Evolutionary conservation across 2,329 filamentous ascomycete species (phyloP), one percentile per base, ranked within the genome.

Genomic region (Didymella pinodella): DNA sequence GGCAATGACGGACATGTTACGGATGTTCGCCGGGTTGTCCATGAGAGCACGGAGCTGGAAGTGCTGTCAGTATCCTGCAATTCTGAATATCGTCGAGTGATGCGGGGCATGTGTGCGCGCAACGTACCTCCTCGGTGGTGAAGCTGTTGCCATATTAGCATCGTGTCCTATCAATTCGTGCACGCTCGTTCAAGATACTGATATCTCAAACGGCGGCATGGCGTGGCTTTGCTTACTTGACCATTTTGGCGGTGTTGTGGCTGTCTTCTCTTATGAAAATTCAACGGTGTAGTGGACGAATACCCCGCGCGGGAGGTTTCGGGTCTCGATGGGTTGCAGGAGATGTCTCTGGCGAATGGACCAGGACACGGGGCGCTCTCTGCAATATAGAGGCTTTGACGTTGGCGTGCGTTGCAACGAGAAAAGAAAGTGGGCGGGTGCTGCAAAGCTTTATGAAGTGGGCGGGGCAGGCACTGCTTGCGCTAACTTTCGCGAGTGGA

Each of bases 1-100:
- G 82, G 95, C 95, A 92, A 98, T 98, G 82, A 99, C 95, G 85
- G 93, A 97, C 94, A 97, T 98, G 89, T 98, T 98, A 79, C 87
- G 85, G 82, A 89, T 88, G 82, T 88, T 89, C 77, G 81, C 81
- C 68, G 90, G 88, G 84, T 89, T 89, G 88, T 92, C 90, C 90
- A 91, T 91, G 80, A 91, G 82, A 76, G 64, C 73, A 82, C 90
- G 89, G 82, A 93, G 91, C 88, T 92, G 59, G 52, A 44, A 44
- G 59, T 51, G 57, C 62, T 63, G 72, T 77, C 65, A 77, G 76
- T 51, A 62, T 66, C 32, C 49, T 61, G 59, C 45, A 40, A 18
- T 18, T 18, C 18, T 18, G 43, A 60, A 65, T 65, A 63, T 67
- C 60, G 58, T 59, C 57, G 61, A 47, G 53, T 59, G 59, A 40